These are phyloP conservation scores for Pichia sp. DNA, from an alignment of 1,139 yeast species.

Conservation along the genomic window DNA sequence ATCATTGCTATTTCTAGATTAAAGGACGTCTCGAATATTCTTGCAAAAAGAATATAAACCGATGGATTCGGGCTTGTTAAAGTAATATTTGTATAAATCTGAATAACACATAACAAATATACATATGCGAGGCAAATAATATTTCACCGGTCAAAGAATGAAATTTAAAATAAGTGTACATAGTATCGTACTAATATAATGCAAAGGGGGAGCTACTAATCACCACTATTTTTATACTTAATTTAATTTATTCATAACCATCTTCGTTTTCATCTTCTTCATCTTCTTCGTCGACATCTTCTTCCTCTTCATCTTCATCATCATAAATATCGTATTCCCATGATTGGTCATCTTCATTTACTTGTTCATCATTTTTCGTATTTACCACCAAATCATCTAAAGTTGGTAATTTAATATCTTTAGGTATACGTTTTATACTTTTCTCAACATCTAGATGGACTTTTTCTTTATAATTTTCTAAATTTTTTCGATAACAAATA, in stretches of 20 bases:
- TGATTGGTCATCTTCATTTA: slow-evolving; percentile 81
- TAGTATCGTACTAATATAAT: slow-evolving; percentile 7
- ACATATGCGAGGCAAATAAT: background rate
- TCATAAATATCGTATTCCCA: slow-evolving; percentile 65
- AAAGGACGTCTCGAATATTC: slow-evolving; percentile 31
- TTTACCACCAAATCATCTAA: slow-evolving; percentile 35
- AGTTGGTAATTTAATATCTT: slow-evolving; percentile 76
- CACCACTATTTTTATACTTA: background rate
- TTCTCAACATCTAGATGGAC: slow-evolving; percentile 79
- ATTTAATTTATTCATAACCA: slow-evolving; percentile 3
- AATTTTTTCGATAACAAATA: slow-evolving; percentile 80
- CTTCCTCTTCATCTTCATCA: slow-evolving; percentile 50
- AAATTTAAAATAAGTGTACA: slow-evolving; percentile 2
- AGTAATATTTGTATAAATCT: background rate
- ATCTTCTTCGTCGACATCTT: slow-evolving; percentile 29
- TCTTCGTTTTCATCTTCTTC: slow-evolving; percentile 27
- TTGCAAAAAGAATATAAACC: slow-evolving; percentile 9
- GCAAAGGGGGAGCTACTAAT: background rate
- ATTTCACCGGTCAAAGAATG: background rate
- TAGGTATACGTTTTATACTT: slow-evolving; percentile 79
- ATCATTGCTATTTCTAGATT: slow-evolving; percentile 40
- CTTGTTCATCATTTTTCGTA: slow-evolving; percentile 49
- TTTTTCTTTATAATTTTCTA: slow-evolving; percentile 70
- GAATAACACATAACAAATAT: background rate
- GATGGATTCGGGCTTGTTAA: background rate